Percentiles rank a stretch among this genome's conserved stretches.
Conservation (phyloP, 306 rosid species). For the Cucumis melo region DNA sequence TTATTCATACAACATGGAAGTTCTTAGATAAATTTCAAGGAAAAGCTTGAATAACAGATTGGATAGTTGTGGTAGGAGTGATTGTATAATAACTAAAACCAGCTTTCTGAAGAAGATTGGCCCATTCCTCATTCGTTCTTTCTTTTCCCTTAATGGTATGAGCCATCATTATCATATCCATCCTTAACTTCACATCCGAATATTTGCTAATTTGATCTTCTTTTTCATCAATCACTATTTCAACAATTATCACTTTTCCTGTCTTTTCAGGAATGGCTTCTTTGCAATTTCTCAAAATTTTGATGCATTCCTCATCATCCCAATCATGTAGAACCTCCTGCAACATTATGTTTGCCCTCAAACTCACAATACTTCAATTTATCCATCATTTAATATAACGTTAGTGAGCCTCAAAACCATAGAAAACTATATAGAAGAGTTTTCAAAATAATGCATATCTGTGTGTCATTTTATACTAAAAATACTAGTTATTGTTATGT, state of each 20-base stretch:
- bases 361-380: too few species aligned
- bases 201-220: not conserved
- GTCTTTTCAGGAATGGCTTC: slow-evolving; percentile 30
- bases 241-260: slow-evolving; percentile 45
- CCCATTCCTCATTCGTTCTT: slow-evolving; percentile 33
- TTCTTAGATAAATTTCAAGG: slow-evolving; percentile 6
- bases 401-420: too few species aligned
- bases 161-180: slow-evolving; percentile 38
- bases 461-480: too few species aligned
- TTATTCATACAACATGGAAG: too few species aligned
- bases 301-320: slow-evolving; percentile 49
- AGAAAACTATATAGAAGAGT: too few species aligned
- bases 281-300: slow-evolving; percentile 30
- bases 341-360: too few species aligned
- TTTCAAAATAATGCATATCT: too few species aligned
- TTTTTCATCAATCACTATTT: slow-evolving; percentile 24
- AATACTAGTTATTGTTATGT: too few species aligned
- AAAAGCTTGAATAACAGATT: slow-evolving; percentile 32
- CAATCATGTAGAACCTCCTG: slow-evolving; percentile 52
- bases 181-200: slow-evolving; percentile 26
- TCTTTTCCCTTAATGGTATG: not conserved
- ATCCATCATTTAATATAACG: too few species aligned
- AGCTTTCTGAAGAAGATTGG: slow-evolving; percentile 32
- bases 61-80: slow-evolving; percentile 20
- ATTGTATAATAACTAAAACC: slow-evolving; percentile 28